These are phyloP conservation scores for Boletus edulis DNA, from an alignment of 768 basidiomycete species.

Conservation along the genomic window DNA sequence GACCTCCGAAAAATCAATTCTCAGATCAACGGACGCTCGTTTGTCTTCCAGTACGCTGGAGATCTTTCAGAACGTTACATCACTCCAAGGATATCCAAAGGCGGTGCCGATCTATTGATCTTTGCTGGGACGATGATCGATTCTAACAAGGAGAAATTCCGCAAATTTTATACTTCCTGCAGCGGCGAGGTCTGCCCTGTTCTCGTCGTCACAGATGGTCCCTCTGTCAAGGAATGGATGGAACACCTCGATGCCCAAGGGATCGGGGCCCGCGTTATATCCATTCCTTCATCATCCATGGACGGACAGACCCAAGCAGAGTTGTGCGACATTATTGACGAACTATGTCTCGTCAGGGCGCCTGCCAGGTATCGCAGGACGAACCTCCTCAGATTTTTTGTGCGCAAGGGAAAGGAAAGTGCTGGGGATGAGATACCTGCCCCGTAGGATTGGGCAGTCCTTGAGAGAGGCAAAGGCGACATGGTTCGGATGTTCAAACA, in stretches of 20 bases:
- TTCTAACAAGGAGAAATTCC: constrained; percentile 8
- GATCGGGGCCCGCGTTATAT: constrained; percentile 13
- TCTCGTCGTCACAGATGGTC: constrained; percentile 17
- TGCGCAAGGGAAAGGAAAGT: constrained; percentile 10
- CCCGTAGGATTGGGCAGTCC: background rate
- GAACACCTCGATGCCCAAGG: constrained; percentile 5
- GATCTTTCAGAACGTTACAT: constrained; percentile 15
- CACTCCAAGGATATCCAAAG: constrained; percentile 18
- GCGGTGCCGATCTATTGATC: constrained; percentile 24
- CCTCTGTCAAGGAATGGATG: constrained; percentile 10
- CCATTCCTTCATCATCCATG: background rate
- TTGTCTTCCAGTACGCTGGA: constrained; percentile 20
- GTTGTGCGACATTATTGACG: constrained; percentile 15
- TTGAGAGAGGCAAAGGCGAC: no score
- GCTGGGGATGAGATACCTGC: background rate
- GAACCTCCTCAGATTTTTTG: constrained; percentile 15
- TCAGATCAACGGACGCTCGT: constrained; percentile 23
- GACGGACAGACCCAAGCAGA: background rate
- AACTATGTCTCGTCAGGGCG: constrained; percentile 25
- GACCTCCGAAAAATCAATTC: constrained; percentile 15
- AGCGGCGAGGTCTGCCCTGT: constrained; percentile 26
- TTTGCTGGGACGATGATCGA: constrained; percentile 15
- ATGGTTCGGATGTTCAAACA: no score
- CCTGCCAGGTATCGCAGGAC: constrained; percentile 14
- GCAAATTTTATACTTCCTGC: constrained; percentile 15